Percentiles rank a stretch among this genome's conserved stretches.
Conservation (phyloP, 257 asterid species). For the Pogostemon cablin region DNA sequence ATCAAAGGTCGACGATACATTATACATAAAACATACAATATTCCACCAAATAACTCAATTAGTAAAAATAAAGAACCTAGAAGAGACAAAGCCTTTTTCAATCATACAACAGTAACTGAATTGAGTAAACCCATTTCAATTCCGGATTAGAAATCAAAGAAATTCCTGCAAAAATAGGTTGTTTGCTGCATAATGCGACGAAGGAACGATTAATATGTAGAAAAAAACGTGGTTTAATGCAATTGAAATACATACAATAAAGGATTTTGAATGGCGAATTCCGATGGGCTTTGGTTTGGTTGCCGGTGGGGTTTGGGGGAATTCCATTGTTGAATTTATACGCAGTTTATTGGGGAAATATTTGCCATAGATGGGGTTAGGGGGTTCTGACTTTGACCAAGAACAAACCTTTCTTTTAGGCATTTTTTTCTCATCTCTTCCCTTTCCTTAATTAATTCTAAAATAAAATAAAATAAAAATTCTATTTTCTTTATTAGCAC, state of each 20-base stretch:
- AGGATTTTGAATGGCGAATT: constrained; percentile 17
- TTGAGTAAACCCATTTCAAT: constrained; percentile 34
- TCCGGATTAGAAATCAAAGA: constrained; percentile 25
- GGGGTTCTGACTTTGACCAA: constrained; percentile 49
- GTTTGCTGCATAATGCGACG: constrained; percentile 33
- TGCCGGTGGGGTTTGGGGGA: constrained; percentile 42
- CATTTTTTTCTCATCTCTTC: constrained; percentile 48
- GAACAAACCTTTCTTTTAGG: constrained; percentile 48
- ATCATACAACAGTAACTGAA: constrained; percentile 28
- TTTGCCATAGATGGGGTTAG: constrained; percentile 32
- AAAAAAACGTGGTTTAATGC: constrained; percentile 25
- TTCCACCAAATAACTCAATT: neutral
- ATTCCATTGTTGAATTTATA: constrained; percentile 28
- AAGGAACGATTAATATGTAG: constrained; percentile 39
- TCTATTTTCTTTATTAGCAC: neutral
- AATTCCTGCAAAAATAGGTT: neutral
- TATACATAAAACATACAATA: constrained; percentile 17
- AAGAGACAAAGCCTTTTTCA: constrained; percentile 31
- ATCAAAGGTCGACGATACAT: neutral
- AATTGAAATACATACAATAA: constrained; percentile 29
- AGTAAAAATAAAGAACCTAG: constrained; percentile 29
- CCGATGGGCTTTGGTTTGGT: constrained; percentile 34
- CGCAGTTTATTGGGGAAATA: constrained; percentile 26
- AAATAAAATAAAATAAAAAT: neutral
- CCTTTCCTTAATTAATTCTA: constrained; percentile 20